Evolutionary conservation across 257 asterid species (phyloP).

Genomic region (Pogostemon cablin): DNA sequence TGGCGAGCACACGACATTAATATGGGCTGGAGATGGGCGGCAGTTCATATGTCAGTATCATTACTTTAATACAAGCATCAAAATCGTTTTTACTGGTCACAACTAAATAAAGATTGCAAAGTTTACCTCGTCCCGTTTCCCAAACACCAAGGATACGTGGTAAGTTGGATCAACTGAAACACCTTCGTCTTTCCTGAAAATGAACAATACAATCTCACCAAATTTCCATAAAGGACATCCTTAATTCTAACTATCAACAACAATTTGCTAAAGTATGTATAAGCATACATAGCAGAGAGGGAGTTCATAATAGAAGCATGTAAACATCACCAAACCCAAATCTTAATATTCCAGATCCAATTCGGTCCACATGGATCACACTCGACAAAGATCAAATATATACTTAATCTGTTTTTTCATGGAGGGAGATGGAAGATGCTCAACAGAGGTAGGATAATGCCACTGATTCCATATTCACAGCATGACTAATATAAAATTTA

Average conservation of each 20-base stretch:
- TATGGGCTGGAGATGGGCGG: slow-evolving; percentile 70
- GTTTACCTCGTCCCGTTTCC: slow-evolving; percentile 86
- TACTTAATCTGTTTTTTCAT: not conserved
- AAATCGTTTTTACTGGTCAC: not conserved
- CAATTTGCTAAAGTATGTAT: not conserved
- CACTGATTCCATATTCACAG: not conserved
- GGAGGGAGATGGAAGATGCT: not conserved
- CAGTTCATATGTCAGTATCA: slow-evolving; percentile 29
- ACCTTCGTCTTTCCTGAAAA: slow-evolving; percentile 87
- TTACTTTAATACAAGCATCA: slow-evolving; percentile 19
- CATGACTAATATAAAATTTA: not conserved
- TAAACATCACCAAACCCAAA: not conserved
- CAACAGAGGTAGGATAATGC: not conserved
- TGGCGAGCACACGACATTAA: slow-evolving; percentile 85
- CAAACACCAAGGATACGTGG: slow-evolving; percentile 69
- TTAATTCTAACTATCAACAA: not conserved
- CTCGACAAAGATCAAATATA: not conserved
- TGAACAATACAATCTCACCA: slow-evolving; percentile 14
- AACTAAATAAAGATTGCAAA: not conserved
- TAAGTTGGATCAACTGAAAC: slow-evolving; percentile 72
- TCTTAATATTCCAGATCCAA: slow-evolving; percentile 5
- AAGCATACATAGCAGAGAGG: not conserved
- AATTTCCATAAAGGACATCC: slow-evolving; percentile 5
- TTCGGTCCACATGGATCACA: not conserved
- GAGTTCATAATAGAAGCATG: not conserved